These are phyloP conservation scores for Jacaranda copaia DNA, from an alignment of 257 asterid genomes.

Conservation along the genomic window DNA sequence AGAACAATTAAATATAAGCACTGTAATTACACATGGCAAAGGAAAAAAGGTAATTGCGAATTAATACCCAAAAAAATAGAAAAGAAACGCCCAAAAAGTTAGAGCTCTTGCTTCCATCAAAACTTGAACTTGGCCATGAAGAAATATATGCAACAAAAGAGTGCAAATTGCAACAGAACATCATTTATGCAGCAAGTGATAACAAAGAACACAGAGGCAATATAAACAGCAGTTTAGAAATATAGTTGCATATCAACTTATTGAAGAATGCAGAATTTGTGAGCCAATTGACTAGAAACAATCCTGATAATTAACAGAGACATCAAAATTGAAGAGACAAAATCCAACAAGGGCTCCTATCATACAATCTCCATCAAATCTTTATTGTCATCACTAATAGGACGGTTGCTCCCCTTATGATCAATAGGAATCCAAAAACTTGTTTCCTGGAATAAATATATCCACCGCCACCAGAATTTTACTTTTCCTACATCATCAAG, in stretches of 20 bases:
- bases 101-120: neutral
- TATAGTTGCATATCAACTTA: neutral
- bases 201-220: neutral
- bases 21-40: neutral
- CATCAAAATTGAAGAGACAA: neutral
- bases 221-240: neutral
- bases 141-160: neutral
- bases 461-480: neutral
- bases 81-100: neutral
- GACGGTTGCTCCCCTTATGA: neutral
- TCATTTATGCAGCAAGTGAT: neutral
- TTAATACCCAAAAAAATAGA: neutral
- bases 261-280: neutral
- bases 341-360: neutral
- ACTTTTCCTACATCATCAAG: constrained; percentile 6
- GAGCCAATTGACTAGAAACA: neutral
- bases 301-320: constrained; percentile 4
- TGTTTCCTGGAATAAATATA: neutral
- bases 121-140: neutral
- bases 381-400: neutral
- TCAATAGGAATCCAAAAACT: neutral
- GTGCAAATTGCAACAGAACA: neutral
- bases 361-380: neutral
- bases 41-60: neutral
- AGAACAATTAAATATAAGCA: neutral